Base-by-base conservation (phyloP, 2,329 filamentous ascomycete species). In the Penicillium fuscoglaucum region DNA sequence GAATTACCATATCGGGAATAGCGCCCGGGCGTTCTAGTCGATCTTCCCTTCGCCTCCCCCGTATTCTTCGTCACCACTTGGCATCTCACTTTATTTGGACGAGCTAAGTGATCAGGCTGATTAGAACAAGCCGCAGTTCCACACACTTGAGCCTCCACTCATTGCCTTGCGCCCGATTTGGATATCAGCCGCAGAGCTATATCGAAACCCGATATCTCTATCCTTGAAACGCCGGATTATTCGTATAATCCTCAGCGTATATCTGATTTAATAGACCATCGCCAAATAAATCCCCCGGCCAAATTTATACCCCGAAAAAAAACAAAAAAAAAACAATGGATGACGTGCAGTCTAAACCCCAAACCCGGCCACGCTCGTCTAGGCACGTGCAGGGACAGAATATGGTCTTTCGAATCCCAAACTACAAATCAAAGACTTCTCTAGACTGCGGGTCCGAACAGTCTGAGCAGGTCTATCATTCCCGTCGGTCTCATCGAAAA, bases 401-500 rank as follows among this genome's bases (percentile, higher is more conserved):
- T 55, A 62, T 63, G 48, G 54, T 67, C 28, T 71, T 72, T 55
- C 69, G 69, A 9, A 50, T 71, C 7, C 59, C 64, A 10, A 59
- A 66, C 50, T 64, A 65, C 52, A 58, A 58, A 46, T 35, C 54
- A 19, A 37, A 59, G 5, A 40, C 47, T n/a, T 19, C 35, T 37
- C 24, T 43, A 24, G 21, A 46, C 15, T 54, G 55, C 39, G 56
- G 51, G 29, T 45, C 47, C n/a, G 19, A 57, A 12, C 31, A 44
- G 12, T 31, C 49, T 15, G 66, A 65, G 17, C 60, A 55, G 28
- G 56, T 60, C 41, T 74, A 66, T 53, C 71, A 72, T 57, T 29
- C 72, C 40, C 70, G 72, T 24, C 67, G 66, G 40, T 37, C 71
- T 2, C 73, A 76, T 64, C 71, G 67, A 35, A 74, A 75, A 60